A percentile compares a stretch with the other conserved stretches of the same genome.
phyloP scores from a whole-genome alignment of 805 yeast species.

The Debaryomyces maramus region DNA sequence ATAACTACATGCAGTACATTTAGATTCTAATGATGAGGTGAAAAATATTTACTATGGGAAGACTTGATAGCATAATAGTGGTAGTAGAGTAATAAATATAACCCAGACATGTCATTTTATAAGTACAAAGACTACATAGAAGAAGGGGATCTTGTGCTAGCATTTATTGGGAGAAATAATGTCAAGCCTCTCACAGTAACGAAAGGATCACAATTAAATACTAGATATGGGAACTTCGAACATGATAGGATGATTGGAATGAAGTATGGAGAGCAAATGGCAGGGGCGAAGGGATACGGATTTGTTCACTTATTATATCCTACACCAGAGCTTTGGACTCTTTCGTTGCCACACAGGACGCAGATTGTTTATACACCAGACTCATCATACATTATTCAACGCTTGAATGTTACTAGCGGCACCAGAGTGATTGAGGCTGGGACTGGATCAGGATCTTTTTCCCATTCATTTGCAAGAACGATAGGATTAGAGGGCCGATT shows the following conservation, averaged over 20 bases:
- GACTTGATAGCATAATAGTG: neutral
- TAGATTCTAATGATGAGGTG: conserved; percentile 6
- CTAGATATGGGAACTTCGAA: conserved; percentile 88
- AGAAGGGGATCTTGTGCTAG: conserved; percentile 85
- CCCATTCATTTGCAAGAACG: conserved; percentile 88
- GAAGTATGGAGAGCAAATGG: conserved; percentile 81
- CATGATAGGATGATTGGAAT: conserved; percentile 80
- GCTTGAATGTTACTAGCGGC: conserved; percentile 72
- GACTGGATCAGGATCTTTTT: conserved; percentile 94
- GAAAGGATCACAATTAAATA: conserved; percentile 64
- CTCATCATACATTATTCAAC: conserved; percentile 83
- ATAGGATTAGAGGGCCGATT: conserved; percentile 61
- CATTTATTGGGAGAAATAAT: conserved; percentile 78
- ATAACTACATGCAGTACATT: conserved; percentile 4
- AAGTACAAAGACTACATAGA: conserved; percentile 66
- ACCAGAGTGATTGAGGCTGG: conserved; percentile 92
- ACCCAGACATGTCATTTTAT: conserved; percentile 50
- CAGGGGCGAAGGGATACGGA: conserved; percentile 73
- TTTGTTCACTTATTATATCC: conserved; percentile 88
- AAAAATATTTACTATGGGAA: neutral
- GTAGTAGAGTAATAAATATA: no score
- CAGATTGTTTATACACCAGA: conserved; percentile 98
- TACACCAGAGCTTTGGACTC: conserved; percentile 93
- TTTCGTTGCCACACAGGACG: conserved; percentile 95
- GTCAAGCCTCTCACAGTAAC: conserved; percentile 71